Percentiles rank a stretch among this genome's conserved stretches.
Conservation (phyloP, 371 early-diverging fungal genomes). For the Mortierella polycephala region DNA sequence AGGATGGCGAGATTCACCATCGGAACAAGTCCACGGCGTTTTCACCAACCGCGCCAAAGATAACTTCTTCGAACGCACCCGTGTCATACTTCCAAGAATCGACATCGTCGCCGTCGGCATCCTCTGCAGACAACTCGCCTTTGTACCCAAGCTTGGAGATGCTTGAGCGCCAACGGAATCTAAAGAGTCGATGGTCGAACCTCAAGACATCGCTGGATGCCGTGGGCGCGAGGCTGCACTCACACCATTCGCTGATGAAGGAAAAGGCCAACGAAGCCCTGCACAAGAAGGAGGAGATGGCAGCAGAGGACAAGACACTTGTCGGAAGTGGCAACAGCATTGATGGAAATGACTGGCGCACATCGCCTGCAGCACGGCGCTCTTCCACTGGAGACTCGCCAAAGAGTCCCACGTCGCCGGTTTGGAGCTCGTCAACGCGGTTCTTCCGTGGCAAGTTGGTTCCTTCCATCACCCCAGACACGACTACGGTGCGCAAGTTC, state of each 20-base stretch:
- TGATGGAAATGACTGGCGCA: conserved; percentile 16
- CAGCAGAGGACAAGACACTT: conserved; percentile 25
- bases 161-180: conserved; percentile 40
- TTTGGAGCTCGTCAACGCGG: conserved; percentile 33
- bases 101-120: neutral
- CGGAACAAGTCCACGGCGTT: conserved; percentile 20
- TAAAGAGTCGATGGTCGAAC: conserved; percentile 42
- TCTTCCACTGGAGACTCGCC: conserved; percentile 8
- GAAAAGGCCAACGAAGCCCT: conserved; percentile 23
- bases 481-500: conserved; percentile 26
- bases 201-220: conserved; percentile 46
- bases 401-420: conserved; percentile 16
- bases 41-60: conserved; percentile 29
- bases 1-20: conserved; percentile 50
- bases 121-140: conserved; percentile 25
- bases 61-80: neutral
- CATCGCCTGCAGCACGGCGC: conserved; percentile 20
- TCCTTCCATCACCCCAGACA: conserved; percentile 32
- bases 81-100: neutral
- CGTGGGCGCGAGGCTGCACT: conserved; percentile 29
- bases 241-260: conserved; percentile 25
- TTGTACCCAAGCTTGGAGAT: conserved; percentile 44
- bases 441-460: conserved; percentile 34
- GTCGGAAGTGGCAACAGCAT: conserved; percentile 26
- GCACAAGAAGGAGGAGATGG: conserved; percentile 27